Evolutionary conservation across 345 rosid genomes (phyloP).

Genomic region (Citrus sinensis): DNA sequence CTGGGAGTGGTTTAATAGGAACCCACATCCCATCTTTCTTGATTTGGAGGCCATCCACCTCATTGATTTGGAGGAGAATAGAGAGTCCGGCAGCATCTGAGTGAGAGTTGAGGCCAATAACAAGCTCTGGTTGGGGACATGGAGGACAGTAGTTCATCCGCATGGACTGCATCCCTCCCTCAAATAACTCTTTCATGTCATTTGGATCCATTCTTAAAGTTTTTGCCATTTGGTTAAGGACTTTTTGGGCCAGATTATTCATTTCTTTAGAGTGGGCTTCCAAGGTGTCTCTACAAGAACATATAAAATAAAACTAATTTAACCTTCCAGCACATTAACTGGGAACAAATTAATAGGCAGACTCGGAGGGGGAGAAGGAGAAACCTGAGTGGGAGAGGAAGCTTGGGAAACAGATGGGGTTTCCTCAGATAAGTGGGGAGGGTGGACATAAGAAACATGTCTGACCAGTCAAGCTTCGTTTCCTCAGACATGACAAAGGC

Average conservation of each 20-base stretch:
- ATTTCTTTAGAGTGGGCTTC: not conserved
- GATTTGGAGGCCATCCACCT: conserved; percentile 22
- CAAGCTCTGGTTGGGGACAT: conserved; percentile 20
- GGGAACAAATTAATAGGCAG: not conserved
- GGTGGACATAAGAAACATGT: conserved; percentile 20
- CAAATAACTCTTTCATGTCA: conserved; percentile 18
- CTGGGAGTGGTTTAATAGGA: conserved; percentile 39
- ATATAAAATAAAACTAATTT: too few relatives aligned
- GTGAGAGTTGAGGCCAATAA: conserved; percentile 19
- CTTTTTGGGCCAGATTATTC: not conserved
- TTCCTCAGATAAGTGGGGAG: conserved; percentile 20
- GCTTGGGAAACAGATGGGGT: conserved; percentile 27
- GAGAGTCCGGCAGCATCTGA: conserved; percentile 12
- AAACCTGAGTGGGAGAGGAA: conserved; percentile 26
- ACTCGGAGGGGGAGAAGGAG: not conserved
- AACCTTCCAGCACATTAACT: not conserved
- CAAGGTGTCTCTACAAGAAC: not conserved
- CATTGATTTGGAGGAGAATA: conserved; percentile 18
- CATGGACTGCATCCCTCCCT: conserved; percentile 19
- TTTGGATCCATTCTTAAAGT: not conserved
- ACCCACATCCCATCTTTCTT: conserved; percentile 37
- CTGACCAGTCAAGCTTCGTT: conserved; percentile 28
- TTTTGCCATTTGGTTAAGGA: not conserved
- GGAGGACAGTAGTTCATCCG: conserved; percentile 58
- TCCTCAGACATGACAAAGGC: conserved; percentile 32